These are phyloP conservation scores for Collariella sp. DNA, from an alignment of 495 filamentous ascomycete genomes.

Conservation along the genomic window DNA sequence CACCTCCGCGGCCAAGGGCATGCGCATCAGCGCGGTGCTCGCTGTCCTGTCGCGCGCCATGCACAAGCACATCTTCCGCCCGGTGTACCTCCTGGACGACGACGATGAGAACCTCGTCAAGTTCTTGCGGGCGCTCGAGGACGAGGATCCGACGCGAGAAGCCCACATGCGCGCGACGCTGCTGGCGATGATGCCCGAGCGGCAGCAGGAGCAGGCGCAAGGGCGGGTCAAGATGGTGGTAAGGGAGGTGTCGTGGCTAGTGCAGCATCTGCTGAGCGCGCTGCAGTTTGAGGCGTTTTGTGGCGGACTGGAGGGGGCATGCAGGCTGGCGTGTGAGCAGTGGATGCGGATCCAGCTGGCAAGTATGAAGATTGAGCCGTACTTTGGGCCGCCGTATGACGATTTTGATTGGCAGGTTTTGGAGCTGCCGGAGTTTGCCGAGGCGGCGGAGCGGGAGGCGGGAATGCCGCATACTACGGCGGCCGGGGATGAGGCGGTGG, in stretches of 20 bases:
- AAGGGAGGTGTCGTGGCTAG: constrained; percentile 31
- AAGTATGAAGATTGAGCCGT: constrained; percentile 32
- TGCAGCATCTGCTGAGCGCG: constrained; percentile 28
- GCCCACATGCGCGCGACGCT: constrained; percentile 27
- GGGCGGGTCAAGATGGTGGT: constrained; percentile 30
- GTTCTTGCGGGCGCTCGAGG: constrained; percentile 28
- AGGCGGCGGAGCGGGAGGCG: constrained; percentile 11
- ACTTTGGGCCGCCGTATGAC: constrained; percentile 33
- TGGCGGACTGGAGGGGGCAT: constrained; percentile 26
- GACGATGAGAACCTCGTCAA: constrained; percentile 26
- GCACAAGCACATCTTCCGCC: constrained; percentile 31
- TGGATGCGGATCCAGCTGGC: constrained; percentile 32
- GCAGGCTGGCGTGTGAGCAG: constrained; percentile 27
- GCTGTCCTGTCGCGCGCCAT: constrained; percentile 31
- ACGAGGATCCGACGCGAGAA: constrained; percentile 29
- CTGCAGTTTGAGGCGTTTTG: constrained; percentile 30
- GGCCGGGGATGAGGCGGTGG: constrained; percentile 3
- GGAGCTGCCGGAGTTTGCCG: constrained; percentile 29
- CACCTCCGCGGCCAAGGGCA: constrained; percentile 30
- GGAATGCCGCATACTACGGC: background rate
- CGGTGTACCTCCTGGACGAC: constrained; percentile 29
- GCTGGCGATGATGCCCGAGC: constrained; percentile 24
- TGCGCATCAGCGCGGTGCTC: constrained; percentile 32
- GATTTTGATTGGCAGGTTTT: constrained; percentile 35
- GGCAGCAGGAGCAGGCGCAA: constrained; percentile 23